These are phyloP conservation scores for Fagus crenata DNA, from an alignment of 306 rosid genomes.

Conservation along the genomic window DNA sequence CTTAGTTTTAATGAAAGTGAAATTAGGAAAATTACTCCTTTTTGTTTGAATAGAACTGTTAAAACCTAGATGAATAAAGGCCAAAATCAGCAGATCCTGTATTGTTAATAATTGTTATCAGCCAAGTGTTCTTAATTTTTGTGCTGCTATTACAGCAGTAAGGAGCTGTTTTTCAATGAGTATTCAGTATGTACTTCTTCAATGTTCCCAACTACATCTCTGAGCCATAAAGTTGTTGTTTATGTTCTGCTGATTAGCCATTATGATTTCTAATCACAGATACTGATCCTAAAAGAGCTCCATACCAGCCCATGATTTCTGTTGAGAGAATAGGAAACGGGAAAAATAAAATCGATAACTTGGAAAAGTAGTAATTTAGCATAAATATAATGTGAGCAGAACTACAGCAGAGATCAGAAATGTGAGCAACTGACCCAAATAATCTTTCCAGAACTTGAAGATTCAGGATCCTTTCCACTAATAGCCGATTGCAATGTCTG, in stretches of 20 bases:
- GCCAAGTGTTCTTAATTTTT: not conserved
- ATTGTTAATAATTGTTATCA: not conserved
- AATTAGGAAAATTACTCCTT: not conserved
- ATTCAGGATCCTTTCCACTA: slow-evolving; percentile 46
- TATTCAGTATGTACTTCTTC: not conserved
- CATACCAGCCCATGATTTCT: not conserved
- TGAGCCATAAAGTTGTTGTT: not conserved
- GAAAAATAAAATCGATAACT: not conserved
- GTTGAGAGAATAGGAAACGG: not conserved
- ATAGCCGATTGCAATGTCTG: slow-evolving; percentile 68
- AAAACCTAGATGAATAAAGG: not conserved
- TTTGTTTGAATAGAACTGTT: not conserved
- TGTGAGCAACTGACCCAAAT: slow-evolving; percentile 64
- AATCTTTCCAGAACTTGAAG: slow-evolving; percentile 56
- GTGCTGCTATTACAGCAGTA: not conserved
- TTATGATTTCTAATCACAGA: not conserved
- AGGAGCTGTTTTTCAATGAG: not conserved
- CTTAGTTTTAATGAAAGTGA: not conserved
- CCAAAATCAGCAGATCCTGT: not conserved
- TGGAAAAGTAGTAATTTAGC: not conserved
- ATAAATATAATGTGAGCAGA: not conserved
- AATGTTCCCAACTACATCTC: not conserved
- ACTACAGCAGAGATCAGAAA: slow-evolving; percentile 11
- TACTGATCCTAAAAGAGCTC: not conserved
- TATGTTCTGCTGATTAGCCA: not conserved